Percentiles rank a stretch among this genome's conserved stretches.
phyloP scores from a whole-genome alignment of 768 basidiomycete genomes.

The Tulasnella sp. region DNA sequence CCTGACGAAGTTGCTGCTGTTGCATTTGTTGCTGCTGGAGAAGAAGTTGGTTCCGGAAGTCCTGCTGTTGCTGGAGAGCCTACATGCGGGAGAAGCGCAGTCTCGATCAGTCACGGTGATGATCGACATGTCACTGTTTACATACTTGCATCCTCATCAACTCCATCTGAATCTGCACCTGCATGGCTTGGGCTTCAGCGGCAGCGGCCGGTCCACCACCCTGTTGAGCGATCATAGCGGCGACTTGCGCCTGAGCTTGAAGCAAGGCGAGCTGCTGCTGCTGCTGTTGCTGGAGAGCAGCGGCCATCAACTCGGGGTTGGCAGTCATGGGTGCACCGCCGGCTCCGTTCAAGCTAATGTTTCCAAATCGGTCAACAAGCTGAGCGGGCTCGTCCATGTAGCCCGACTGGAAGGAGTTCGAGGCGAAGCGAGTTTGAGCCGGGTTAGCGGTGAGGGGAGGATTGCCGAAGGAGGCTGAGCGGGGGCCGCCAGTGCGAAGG shows the following conservation, averaged over 20 bases:
- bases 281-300: conserved; percentile 67
- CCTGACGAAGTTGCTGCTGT: conserved; percentile 49
- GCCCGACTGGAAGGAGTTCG: conserved; percentile 48
- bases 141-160: conserved; percentile 76
- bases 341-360: conserved; percentile 54
- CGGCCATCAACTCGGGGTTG: conserved; percentile 60
- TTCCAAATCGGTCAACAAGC: conserved; percentile 61
- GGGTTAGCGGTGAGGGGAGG: conserved; percentile 66
- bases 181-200: conserved; percentile 61
- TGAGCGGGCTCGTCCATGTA: conserved; percentile 54
- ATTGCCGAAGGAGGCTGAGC: conserved; percentile 61
- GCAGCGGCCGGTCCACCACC: background rate
- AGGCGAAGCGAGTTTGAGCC: conserved; percentile 63
- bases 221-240: conserved; percentile 24
- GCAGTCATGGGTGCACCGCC: conserved; percentile 62
- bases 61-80: conserved; percentile 60
- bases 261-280: conserved; percentile 54
- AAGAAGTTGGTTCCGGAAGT: conserved; percentile 40
- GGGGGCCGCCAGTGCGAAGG: conserved; percentile 88
- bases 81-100: conserved; percentile 63
- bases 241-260: conserved; percentile 48
- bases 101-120: conserved; percentile 39
- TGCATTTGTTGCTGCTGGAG: conserved; percentile 34
- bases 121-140: conserved; percentile 6
- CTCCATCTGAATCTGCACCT: conserved; percentile 86